Evolutionary conservation across 2,329 filamentous ascomycete species (phyloP).

Genomic region (Talaromyces sp.): DNA sequence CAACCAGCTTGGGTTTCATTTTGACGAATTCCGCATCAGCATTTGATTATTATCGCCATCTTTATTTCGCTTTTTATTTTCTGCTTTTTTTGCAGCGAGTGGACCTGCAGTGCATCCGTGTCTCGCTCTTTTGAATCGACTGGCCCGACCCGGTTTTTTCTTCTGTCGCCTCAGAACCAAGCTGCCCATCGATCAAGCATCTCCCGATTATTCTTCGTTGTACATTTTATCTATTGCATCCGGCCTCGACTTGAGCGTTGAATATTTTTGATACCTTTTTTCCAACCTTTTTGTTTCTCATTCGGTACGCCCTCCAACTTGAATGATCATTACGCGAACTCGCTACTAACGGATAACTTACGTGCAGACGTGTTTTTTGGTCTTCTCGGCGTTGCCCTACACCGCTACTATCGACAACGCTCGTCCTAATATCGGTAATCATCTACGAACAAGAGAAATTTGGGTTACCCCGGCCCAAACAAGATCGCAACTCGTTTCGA

Average conservation of each 20-base stretch:
- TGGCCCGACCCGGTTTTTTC: neutral
- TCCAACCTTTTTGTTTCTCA: neutral
- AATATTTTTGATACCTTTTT: slow-evolving; percentile 2
- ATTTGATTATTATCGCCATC: slow-evolving; percentile 5
- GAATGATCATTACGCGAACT: neutral
- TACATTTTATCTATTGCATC: slow-evolving; percentile 12
- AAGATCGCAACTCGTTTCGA: neutral
- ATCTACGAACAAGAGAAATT: neutral
- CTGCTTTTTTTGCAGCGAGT: slow-evolving; percentile 15
- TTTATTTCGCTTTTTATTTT: slow-evolving; percentile 16
- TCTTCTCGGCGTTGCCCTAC: neutral
- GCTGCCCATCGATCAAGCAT: slow-evolving; percentile 9
- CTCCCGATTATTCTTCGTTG: slow-evolving; percentile 10
- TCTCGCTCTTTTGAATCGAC: neutral
- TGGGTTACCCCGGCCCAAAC: neutral
- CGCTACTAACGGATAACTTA: neutral
- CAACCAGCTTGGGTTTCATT: neutral
- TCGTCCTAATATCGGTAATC: slow-evolving; percentile 1
- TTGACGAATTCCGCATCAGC: neutral
- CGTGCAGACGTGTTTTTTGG: neutral
- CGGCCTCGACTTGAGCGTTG: neutral
- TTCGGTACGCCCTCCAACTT: neutral
- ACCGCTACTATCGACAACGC: neutral
- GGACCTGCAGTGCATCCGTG: slow-evolving; percentile 33
- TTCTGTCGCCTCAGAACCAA: slow-evolving; percentile 3